A percentile compares a stretch with the other conserved stretches of the same genome.
phyloP scores from a whole-genome alignment of 1,139 yeast genomes.

The Hyphopichia burtonii region DNA sequence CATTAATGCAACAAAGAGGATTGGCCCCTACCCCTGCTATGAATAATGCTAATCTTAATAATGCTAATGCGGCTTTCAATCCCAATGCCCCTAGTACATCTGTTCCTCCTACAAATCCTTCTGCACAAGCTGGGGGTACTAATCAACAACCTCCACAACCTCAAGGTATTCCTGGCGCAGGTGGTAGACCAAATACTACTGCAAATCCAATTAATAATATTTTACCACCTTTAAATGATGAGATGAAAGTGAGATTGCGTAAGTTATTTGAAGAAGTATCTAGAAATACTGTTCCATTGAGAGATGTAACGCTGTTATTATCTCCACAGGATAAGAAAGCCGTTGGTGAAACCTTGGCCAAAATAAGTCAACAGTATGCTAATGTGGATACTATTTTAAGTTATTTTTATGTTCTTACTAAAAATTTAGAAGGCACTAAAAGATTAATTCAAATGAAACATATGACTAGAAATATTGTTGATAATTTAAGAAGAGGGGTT shows the following conservation, averaged over 20 bases:
- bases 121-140: not conserved
- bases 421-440: constrained; percentile 72
- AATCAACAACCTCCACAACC: constrained; percentile 1
- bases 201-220: constrained; percentile 10
- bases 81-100: not conserved
- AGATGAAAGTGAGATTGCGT: constrained; percentile 50
- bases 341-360: constrained; percentile 57
- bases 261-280: constrained; percentile 69
- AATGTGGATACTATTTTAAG: constrained; percentile 77
- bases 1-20: constrained; percentile 21
- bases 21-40: constrained; percentile 7
- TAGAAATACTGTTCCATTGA: constrained; percentile 61
- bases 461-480: constrained; percentile 75
- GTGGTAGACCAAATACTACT: not conserved
- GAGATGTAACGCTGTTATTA: constrained; percentile 61
- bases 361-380: constrained; percentile 61
- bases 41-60: constrained; percentile 9
- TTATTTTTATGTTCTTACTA: constrained; percentile 70
- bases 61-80: constrained; percentile 2
- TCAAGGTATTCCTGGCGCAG: not conserved
- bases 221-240: constrained; percentile 44
- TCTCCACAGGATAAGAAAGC: constrained; percentile 62
- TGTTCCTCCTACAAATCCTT: not conserved
- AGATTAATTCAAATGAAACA: constrained; percentile 75
- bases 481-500: constrained; percentile 59